phyloP scores from a whole-genome alignment of 2,329 filamentous ascomycete genomes.

The Triangularia setosa region DNA sequence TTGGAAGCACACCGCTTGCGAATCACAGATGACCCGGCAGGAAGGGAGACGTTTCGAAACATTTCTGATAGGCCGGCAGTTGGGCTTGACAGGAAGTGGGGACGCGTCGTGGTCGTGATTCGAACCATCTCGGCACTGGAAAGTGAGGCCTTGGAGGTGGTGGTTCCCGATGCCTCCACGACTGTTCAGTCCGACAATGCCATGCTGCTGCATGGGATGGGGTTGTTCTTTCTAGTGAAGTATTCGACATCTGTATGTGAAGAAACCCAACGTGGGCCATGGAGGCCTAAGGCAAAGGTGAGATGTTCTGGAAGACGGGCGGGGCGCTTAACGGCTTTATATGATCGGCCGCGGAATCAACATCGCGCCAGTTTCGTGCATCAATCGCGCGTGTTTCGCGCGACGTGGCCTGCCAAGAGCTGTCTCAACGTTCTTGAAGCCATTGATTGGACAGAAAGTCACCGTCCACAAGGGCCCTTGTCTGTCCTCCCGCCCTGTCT shows the following conservation, averaged over 20 bases:
- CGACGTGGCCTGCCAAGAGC: conserved; percentile 16
- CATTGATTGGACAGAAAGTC: conserved; percentile 13
- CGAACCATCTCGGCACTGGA: neutral
- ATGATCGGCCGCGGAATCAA: conserved; percentile 9
- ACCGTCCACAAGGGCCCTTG: neutral
- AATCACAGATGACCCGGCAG: neutral
- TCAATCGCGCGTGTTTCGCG: conserved; percentile 24
- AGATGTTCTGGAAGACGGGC: neutral
- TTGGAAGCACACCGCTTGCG: neutral
- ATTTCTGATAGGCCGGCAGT: conserved; percentile 11
- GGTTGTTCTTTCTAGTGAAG: neutral
- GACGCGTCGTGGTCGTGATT: neutral
- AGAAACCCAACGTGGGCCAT: neutral
- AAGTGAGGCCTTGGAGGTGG: neutral
- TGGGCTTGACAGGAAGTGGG: neutral
- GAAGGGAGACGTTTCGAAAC: conserved; percentile 15
- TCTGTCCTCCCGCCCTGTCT: conserved; percentile 7
- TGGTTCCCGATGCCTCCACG: neutral
- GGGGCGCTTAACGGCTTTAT: conserved; percentile 22
- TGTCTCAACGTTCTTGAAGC: neutral
- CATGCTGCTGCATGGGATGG: neutral
- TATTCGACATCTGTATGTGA: neutral
- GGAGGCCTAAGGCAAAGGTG: neutral
- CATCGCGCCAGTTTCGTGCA: conserved; percentile 25
- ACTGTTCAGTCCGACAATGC: neutral